Conservation (phyloP, 805 yeast species). For the Candida succiphila region DNA sequence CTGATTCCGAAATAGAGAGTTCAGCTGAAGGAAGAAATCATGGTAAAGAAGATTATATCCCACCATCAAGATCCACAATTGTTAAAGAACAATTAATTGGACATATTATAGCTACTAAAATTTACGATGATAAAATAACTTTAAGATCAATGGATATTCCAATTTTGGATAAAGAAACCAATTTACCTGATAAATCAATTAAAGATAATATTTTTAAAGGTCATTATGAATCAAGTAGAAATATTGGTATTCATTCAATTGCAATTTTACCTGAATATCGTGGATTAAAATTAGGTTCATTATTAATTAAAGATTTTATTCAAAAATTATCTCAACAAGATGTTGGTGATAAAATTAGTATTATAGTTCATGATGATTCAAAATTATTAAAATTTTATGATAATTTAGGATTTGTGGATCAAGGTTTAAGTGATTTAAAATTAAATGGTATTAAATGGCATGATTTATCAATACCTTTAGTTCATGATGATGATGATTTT, state of each 20-base stretch:
- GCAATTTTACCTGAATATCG: constrained; percentile 71
- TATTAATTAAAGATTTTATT: constrained; percentile 78
- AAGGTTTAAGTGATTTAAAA: constrained; percentile 52
- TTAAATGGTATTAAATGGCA: constrained; percentile 48
- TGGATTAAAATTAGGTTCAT: constrained; percentile 73
- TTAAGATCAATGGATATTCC: constrained; percentile 29
- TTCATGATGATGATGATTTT: constrained; percentile 34
- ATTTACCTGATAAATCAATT: constrained; percentile 7
- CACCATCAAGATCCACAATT: constrained; percentile 39
- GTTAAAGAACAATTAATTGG: constrained; percentile 63
- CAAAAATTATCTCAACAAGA: constrained; percentile 85
- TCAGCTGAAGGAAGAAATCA: constrained; percentile 9
- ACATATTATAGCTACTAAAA: constrained; percentile 73
- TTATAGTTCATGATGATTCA: constrained; percentile 69
- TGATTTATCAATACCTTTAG: constrained; percentile 35
- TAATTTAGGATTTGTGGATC: constrained; percentile 66
- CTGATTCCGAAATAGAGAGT: constrained; percentile 13
- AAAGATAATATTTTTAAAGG: constrained; percentile 29
- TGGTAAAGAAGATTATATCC: constrained; percentile 17
- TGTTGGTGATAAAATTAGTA: constrained; percentile 66
- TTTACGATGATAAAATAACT: constrained; percentile 12
- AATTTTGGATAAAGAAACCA: constrained; percentile 11
- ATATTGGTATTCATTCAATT: constrained; percentile 75
- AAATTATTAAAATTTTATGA: constrained; percentile 67
- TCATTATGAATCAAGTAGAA: constrained; percentile 65